A percentile compares a stretch with the other conserved stretches of the same genome.
Evolutionary conservation across 2,329 filamentous ascomycete genomes (phyloP).

Genomic region (Hypoxylon sp.): DNA sequence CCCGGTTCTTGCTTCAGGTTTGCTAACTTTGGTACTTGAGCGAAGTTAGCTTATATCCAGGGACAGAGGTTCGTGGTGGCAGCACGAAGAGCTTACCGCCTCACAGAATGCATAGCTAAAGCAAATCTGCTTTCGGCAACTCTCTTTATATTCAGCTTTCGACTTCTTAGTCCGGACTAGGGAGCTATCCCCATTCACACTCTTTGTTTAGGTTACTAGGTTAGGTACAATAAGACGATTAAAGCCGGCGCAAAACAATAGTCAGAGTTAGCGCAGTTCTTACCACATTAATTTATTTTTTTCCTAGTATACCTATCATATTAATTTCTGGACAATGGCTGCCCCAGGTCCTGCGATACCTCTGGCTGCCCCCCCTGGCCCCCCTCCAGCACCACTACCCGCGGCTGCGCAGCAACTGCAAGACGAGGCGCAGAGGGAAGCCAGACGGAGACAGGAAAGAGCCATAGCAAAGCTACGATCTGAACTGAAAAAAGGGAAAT

Average conservation of each 20-base stretch:
- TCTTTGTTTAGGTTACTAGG: background rate
- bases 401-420: background rate
- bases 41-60: background rate
- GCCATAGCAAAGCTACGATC: conserved; percentile 16
- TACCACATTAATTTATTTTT: background rate
- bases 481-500: conserved; percentile 19
- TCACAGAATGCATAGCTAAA: background rate
- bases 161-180: background rate
- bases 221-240: background rate
- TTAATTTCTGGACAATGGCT: background rate
- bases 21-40: background rate
- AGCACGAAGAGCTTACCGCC: background rate
- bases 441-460: conserved; percentile 22
- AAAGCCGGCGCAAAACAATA: background rate
- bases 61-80: background rate
- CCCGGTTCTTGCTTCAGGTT: background rate
- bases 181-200: background rate
- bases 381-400: background rate
- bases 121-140: background rate
- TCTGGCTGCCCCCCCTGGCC: background rate
- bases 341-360: background rate
- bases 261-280: background rate
- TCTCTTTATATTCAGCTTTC: background rate
- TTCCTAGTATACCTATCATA: background rate
- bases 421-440: conserved; percentile 5